phyloP scores from a whole-genome alignment of 495 filamentous ascomycete genomes.

The Trichoderma reesei region DNA sequence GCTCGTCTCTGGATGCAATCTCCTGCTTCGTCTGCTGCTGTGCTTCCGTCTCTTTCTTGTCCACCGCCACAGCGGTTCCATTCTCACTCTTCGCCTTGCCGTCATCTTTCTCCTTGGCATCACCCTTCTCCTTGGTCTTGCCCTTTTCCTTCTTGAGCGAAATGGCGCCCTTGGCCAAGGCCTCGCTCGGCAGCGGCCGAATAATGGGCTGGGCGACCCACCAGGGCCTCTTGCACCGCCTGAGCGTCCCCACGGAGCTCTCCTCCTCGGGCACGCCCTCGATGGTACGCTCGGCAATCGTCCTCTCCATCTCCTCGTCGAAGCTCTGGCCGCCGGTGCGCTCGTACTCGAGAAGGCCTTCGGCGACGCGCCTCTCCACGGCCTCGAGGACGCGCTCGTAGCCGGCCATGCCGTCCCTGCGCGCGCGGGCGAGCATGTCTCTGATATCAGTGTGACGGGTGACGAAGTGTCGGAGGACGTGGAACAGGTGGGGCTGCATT shows the following conservation, averaged over 20 bases:
- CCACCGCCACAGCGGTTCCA: neutral
- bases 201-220: conserved; percentile 93
- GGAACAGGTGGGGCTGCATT: conserved; percentile 89
- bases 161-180: conserved; percentile 69
- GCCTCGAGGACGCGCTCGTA: conserved; percentile 56
- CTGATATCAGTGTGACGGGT: conserved; percentile 68
- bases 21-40: conserved; percentile 3
- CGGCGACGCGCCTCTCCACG: conserved; percentile 57
- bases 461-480: conserved; percentile 75
- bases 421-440: conserved; percentile 60
- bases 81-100: neutral
- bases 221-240: conserved; percentile 66
- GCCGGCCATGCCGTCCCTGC: conserved; percentile 52
- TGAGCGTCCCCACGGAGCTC: conserved; percentile 59
- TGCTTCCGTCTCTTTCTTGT: neutral
- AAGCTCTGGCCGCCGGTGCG: conserved; percentile 44
- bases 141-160: conserved; percentile 44
- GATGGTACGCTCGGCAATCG: conserved; percentile 18
- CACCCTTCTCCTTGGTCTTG: conserved; percentile 13
- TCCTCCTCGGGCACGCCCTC: conserved; percentile 14
- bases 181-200: conserved; percentile 80
- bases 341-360: conserved; percentile 66
- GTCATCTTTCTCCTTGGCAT: neutral
- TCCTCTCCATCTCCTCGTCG: conserved; percentile 24
- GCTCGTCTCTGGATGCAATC: conserved; percentile 4